Evolutionary conservation across 352 stramenopile species (phyloP), one percentile per base, ranked within the genome.

Genomic region (Phytophthora syringae): DNA sequence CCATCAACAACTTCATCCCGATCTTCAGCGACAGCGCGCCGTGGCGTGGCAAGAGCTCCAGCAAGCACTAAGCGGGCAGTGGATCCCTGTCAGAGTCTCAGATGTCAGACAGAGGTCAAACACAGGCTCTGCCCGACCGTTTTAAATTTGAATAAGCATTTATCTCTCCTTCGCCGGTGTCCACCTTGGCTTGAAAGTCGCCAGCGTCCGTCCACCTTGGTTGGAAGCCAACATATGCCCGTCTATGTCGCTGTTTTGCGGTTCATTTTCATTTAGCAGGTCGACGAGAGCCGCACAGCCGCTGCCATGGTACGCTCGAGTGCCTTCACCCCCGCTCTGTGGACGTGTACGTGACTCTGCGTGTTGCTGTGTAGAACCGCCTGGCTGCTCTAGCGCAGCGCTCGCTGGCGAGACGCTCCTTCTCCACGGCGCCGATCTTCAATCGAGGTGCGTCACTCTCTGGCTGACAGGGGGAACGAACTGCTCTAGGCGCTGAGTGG

Each of bases 1-100:
- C 98, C 60, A 99, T 99, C 79, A 93, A 98, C 82, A 99, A 99
- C 84, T 99, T 99, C 80, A 98, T 99, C 49, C 97, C 95, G 58
- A 97, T 99, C 64, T 99, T 99, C 82, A 98, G 87, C 68, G 88
- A 98, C 67, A 95, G 90, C 63, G 89, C 95, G 45, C 95, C 97
- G 18, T 99, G 97, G 97, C 89, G 91, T 71, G 52, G 70, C 43
- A 86, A 70, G 52, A 45, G 77, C 52, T 78, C 88, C 48, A 89
- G 76, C 79, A 93, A 89, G 60, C 81, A 82, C 22, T 80, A 66
- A 68, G 52, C 39, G 39, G 24, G 39, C 39, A 22, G 39, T 24
- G 6, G n/a, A n/a, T n/a, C n/a, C n/a, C n/a, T n/a, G n/a, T n/a
- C n/a, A n/a, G n/a, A 44, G n/a, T 15, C 16, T 15, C 34, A 40